Conservation (phyloP, 345 rosid genomes). For the Lumnitzera racemosa region DNA sequence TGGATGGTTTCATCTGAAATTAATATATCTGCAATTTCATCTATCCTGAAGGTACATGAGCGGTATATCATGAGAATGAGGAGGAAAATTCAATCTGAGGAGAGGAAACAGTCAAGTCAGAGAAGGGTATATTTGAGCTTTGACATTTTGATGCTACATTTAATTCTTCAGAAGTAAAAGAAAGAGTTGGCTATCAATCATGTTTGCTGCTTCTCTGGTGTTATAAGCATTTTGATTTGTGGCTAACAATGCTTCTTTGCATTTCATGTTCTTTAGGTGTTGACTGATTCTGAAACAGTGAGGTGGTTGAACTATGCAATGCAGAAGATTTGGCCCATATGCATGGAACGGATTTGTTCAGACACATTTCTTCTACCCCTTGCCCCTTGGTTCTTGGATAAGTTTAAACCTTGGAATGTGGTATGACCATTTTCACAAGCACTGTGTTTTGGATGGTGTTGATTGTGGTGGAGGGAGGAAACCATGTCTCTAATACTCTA, state of each 20-base stretch:
- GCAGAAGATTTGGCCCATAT: constrained; percentile 89
- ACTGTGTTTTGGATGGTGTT: too few relatives aligned
- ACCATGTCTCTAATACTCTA: too few relatives aligned
- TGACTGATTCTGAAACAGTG: constrained; percentile 79
- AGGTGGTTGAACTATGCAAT: constrained; percentile 87
- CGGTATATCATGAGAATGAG: constrained; percentile 17
- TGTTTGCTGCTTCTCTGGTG: not conserved
- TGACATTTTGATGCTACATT: not conserved
- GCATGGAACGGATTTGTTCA: constrained; percentile 84
- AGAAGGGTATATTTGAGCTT: constrained; percentile 19
- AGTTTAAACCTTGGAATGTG: constrained; percentile 97
- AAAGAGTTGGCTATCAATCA: constrained; percentile 13
- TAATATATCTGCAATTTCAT: not conserved
- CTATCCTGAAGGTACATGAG: constrained; percentile 56
- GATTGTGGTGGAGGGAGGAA: too few relatives aligned
- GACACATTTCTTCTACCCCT: constrained; percentile 90
- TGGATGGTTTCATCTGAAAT: too few relatives aligned
- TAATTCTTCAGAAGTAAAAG: not conserved
- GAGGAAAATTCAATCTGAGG: constrained; percentile 34
- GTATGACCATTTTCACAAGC: constrained; percentile 25
- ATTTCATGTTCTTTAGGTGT: constrained; percentile 36
- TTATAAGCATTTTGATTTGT: not conserved
- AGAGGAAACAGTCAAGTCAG: constrained; percentile 32
- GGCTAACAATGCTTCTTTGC: not conserved
- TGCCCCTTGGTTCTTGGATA: constrained; percentile 92